Percentiles rank a stretch among this genome's conserved stretches.
Evolutionary conservation across 2,329 filamentous ascomycete genomes (phyloP).

Genomic region (Fusarium sp.): DNA sequence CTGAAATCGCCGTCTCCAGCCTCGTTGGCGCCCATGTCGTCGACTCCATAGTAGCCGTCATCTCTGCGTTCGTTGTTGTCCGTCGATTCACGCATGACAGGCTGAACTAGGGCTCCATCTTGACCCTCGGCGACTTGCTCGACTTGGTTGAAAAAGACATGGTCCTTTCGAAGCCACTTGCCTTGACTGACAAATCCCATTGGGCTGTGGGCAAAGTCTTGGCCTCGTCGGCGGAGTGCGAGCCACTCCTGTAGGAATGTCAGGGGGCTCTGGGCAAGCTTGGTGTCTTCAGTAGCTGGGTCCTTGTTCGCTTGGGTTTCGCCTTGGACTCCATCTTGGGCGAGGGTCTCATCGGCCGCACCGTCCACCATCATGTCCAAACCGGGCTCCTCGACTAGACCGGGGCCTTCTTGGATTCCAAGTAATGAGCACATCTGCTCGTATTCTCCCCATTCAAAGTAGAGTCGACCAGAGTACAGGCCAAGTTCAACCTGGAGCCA

Average conservation of each 20-base stretch:
- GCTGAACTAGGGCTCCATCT: slow-evolving; percentile 9
- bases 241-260: slow-evolving; percentile 70
- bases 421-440: slow-evolving; percentile 49
- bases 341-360: not conserved
- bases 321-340: not conserved
- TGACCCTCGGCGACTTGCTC: not conserved
- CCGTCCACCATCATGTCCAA: not conserved
- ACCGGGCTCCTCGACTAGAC: not conserved
- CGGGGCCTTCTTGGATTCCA: slow-evolving; percentile 38
- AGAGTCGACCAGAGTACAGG: slow-evolving; percentile 70
- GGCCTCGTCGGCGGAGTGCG: slow-evolving; percentile 63
- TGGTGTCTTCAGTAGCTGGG: not conserved
- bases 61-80: slow-evolving; percentile 11
- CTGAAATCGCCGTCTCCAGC: slow-evolving; percentile 31
- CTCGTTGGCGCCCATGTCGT: slow-evolving; percentile 45
- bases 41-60: slow-evolving; percentile 39
- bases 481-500: slow-evolving; percentile 71
- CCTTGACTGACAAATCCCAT: slow-evolving; percentile 69
- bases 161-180: slow-evolving; percentile 58
- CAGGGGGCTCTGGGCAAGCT: slow-evolving; percentile 48
- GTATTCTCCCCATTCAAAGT: slow-evolving; percentile 66
- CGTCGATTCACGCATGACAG: slow-evolving; percentile 5
- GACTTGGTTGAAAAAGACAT: slow-evolving; percentile 62
- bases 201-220: slow-evolving; percentile 69
- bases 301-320: not conserved